Base-by-base conservation (phyloP, 1,284 basidiomycete species). In the Cryptococcus maquisensis region DNA sequence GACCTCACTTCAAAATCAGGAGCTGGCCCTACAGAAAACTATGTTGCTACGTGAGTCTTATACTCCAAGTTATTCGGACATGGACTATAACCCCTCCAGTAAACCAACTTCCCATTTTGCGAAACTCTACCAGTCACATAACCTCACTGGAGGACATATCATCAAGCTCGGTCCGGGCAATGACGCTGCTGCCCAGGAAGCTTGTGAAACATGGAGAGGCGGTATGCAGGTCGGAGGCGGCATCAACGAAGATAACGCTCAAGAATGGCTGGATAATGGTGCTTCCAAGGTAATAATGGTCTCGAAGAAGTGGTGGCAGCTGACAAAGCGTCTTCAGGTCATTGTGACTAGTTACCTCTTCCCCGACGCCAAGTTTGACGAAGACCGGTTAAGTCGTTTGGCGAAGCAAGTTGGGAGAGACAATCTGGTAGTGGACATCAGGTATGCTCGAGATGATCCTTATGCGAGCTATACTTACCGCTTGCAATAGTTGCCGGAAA, bases 321-420 rank as follows among this genome's bases (percentile, higher is more conserved):
- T 47, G 37, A 52, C 44, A n/a, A 10, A 23, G 28, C 8, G 15
- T 3, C 10, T 5, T 3, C 24, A 96, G 92, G 86, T 97, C 57
- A 98, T 99, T 55, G 90, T 99, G 26, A 99, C 96, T 3, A 97
- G 93, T 8, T 93, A 86, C 73, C 83, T 99, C 21, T 99, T 99
- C 66, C 95, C 95, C 0, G 76, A 78, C 9, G 86, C 80, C 21
- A 84, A 81, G 56, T 97, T 98, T 76, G 86, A 86, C 18, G 71
- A 87, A 51, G 82, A 87, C 40, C 79, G 91, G 45, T 79, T 99
- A 20, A 75, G 83, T 60, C 75, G 73, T 0, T 75, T 98, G 12
- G 84, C 83, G 3, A 68, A 78, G n/a, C 73, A 78, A 2, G 83
- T 94, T 3, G 90, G 91, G 0, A 91, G 85, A 75, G 88, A 95